Evolutionary conservation across 2,329 filamentous ascomycete species (phyloP).

Genomic region (Colletotrichum sp.): DNA sequence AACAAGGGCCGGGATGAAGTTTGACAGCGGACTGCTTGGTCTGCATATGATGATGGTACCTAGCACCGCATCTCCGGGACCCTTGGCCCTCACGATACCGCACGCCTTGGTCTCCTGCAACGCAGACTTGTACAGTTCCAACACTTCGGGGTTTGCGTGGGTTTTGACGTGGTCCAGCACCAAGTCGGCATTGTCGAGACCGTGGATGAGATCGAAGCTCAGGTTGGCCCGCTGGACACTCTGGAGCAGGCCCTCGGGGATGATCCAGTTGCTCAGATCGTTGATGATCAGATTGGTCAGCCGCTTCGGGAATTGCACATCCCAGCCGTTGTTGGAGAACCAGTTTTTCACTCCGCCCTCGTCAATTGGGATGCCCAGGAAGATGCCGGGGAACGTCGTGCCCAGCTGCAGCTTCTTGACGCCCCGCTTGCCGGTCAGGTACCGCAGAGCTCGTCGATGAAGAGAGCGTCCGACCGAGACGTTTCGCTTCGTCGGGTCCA

Average conservation of each 20-base stretch:
- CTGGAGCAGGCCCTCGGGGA: conserved; percentile 78
- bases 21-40: conserved; percentile 69
- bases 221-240: conserved; percentile 75
- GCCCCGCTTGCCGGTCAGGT: conserved; percentile 70
- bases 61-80: conserved; percentile 68
- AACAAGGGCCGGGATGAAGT: conserved; percentile 72
- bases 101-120: conserved; percentile 74
- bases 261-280: conserved; percentile 74
- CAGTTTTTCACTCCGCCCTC: conserved; percentile 68
- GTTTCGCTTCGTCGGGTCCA: conserved; percentile 85
- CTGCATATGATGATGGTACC: conserved; percentile 84
- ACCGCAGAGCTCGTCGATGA: conserved; percentile 82
- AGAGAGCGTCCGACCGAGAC: conserved; percentile 90
- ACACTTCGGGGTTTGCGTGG: conserved; percentile 76
- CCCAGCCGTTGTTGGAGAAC: conserved; percentile 93
- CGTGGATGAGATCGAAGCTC: conserved; percentile 84
- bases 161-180: conserved; percentile 78
- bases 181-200: conserved; percentile 74
- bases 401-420: conserved; percentile 85
- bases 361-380: conserved; percentile 77
- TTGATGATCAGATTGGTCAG: conserved; percentile 74
- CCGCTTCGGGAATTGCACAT: conserved; percentile 64
- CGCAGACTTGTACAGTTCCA: conserved; percentile 80
- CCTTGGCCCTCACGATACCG: conserved; percentile 83
- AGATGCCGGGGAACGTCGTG: conserved; percentile 81